Conservation (phyloP, 768 basidiomycete genomes). For the Pleurotus cornucopiae region DNA sequence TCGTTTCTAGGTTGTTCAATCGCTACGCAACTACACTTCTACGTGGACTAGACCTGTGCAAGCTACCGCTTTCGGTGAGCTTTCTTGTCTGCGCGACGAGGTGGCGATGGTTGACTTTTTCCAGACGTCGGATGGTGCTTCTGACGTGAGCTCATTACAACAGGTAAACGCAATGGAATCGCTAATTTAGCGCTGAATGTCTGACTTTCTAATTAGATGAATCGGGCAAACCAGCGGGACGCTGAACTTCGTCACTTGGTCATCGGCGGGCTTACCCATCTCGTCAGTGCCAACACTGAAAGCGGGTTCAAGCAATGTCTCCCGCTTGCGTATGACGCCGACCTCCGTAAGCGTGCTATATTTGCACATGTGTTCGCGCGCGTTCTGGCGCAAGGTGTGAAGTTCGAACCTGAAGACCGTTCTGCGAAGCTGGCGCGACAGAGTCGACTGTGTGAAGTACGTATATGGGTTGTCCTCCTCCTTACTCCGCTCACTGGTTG, state of each 20-base stretch:
- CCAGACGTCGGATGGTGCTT: slow-evolving; percentile 45
- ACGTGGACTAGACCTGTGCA: slow-evolving; percentile 52
- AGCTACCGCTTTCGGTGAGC: slow-evolving; percentile 41
- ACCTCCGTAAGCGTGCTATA: slow-evolving; percentile 66
- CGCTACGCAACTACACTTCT: slow-evolving; percentile 69
- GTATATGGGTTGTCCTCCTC: slow-evolving; percentile 14
- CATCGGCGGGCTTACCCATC: slow-evolving; percentile 74
- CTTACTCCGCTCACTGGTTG: not conserved
- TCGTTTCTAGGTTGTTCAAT: slow-evolving; percentile 75
- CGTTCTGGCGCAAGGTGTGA: slow-evolving; percentile 76
- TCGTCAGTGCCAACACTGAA: slow-evolving; percentile 82
- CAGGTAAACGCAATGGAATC: slow-evolving; percentile 27
- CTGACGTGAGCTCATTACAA: slow-evolving; percentile 43
- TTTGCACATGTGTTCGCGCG: slow-evolving; percentile 84
- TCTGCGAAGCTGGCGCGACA: slow-evolving; percentile 42
- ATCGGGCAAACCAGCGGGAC: slow-evolving; percentile 42
- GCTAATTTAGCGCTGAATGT: not conserved
- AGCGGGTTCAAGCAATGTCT: slow-evolving; percentile 88
- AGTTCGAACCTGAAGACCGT: slow-evolving; percentile 62
- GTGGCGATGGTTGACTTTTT: not conserved
- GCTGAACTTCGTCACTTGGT: slow-evolving; percentile 71
- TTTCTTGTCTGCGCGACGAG: not conserved
- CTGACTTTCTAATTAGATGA: slow-evolving; percentile 28
- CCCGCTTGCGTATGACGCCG: slow-evolving; percentile 69
- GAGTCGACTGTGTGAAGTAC: slow-evolving; percentile 56